Conservation (phyloP, 768 basidiomycete species). For the Rhizopogon roseolus region DNA sequence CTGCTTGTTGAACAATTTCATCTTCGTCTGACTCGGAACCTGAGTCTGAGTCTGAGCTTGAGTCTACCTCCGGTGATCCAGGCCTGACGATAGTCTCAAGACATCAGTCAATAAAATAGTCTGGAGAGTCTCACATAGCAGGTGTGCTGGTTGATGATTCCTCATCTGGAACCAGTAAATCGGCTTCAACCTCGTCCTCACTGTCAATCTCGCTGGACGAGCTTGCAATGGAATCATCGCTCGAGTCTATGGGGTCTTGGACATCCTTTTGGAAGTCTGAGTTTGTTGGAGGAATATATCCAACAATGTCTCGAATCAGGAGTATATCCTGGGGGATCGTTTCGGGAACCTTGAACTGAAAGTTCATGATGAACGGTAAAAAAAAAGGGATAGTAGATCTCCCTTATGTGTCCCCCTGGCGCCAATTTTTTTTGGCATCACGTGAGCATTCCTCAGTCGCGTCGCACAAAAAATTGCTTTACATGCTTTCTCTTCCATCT, state of each 20-base stretch:
- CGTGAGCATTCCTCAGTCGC: not conserved
- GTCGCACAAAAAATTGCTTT: not conserved
- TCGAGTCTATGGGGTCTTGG: conserved; percentile 8
- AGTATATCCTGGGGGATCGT: conserved; percentile 67
- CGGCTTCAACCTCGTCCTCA: conserved; percentile 72
- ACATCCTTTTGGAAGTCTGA: not conserved
- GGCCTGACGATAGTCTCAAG: conserved; percentile 19
- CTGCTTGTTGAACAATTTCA: conserved; percentile 11
- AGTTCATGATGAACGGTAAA: conserved; percentile 12
- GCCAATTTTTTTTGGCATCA: not conserved
- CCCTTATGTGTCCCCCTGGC: not conserved
- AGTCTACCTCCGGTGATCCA: conserved; percentile 34
- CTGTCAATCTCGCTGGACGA: conserved; percentile 52
- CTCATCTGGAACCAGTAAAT: conserved; percentile 41
- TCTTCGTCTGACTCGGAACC: conserved; percentile 18
- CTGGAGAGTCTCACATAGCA: conserved; percentile 13
- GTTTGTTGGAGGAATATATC: conserved; percentile 16
- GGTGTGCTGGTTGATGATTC: conserved; percentile 23
- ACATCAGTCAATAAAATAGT: conserved; percentile 10
- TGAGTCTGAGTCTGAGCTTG: conserved; percentile 26
- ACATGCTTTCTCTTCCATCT: not conserved
- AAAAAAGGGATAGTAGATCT: not conserved
- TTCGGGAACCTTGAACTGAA: conserved; percentile 56
- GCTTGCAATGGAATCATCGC: conserved; percentile 49
- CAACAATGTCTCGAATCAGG: conserved; percentile 65